These are phyloP conservation scores for Pseudomonodictys pantanalensis DNA, from an alignment of 495 filamentous ascomycete genomes.

Conservation along the genomic window DNA sequence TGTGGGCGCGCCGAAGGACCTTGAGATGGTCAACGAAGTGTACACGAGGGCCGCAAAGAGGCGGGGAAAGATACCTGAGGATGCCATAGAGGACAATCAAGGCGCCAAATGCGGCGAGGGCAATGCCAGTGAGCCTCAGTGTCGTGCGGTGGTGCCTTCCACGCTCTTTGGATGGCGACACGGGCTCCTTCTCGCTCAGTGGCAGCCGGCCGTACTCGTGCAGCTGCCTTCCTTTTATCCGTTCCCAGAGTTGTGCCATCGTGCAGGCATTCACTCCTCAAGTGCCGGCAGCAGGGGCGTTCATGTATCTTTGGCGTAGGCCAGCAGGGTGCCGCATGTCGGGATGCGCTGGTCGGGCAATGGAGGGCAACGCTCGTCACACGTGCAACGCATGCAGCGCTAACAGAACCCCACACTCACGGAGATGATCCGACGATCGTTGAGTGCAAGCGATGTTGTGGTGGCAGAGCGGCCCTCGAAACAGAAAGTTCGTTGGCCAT, in stretches of 20 bases:
- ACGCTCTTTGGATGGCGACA: constrained; percentile 9
- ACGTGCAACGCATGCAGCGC: not conserved
- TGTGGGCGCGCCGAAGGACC: not conserved
- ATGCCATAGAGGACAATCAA: constrained; percentile 15
- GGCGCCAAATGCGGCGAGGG: not conserved
- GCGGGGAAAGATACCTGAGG: constrained; percentile 11
- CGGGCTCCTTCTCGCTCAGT: constrained; percentile 11
- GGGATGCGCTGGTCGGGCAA: not conserved
- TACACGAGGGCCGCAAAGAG: constrained; percentile 1
- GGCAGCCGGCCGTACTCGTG: constrained; percentile 14
- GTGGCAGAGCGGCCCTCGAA: too few relatives aligned
- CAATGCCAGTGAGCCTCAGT: not conserved
- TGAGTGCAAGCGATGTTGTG: too few relatives aligned
- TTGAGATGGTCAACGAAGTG: constrained; percentile 10
- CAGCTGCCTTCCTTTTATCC: constrained; percentile 3
- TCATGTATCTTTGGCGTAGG: not conserved
- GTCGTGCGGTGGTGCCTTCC: not conserved
- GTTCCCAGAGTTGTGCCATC: constrained; percentile 24
- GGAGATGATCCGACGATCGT: too few relatives aligned
- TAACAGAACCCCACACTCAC: not conserved
- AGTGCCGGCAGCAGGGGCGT: not conserved
- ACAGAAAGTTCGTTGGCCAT: too few relatives aligned
- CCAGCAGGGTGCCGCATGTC: not conserved
- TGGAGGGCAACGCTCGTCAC: not conserved
- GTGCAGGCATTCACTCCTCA: not conserved